Base-by-base conservation (phyloP, 2,329 filamentous ascomycete genomes). In the Cordyceps fumosorosea region DNA sequence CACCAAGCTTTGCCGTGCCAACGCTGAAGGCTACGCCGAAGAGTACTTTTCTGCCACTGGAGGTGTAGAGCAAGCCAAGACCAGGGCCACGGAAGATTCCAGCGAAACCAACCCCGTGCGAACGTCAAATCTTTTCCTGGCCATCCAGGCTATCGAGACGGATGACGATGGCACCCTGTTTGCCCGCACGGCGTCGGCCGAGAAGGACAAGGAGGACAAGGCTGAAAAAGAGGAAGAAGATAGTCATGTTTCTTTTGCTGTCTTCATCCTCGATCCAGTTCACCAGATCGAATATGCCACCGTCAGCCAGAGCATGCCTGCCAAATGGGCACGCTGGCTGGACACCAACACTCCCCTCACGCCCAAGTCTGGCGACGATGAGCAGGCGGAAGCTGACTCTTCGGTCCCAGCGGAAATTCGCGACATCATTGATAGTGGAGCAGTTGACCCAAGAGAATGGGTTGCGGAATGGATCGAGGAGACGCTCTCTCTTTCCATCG, bases 391-490 rank as follows among this genome's bases (percentile, higher is more conserved):
- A 3, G 71, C 75, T 3, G 72, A 76, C 3, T 71, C 75, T 45
- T 73, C 73, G 11, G 72, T 78, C n/a, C 93, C 95, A 0, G 89
- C 91, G 32, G 91, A 93, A 70, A 97, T 99, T 69, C 82, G 84
- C 24, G 90, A 93, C 67, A 96, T 98, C 65, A 85, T 99, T 47
- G 85, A 86, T 69, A 77, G 77, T 51, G 86, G 85, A 10, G 85
- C 84, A 53, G 91, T 98, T 2, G 95, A 99, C 71, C 95, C 95
- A 0, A 83, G 95, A 63, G 95, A 99, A 74, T 99, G 95, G 95
- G 90, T 96, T 44, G 89, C 93, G 3, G 95, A 98, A 75, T 99
- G 95, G 95, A 84, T 99, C 53, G 93, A 98, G 77, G 93, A 98
- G 77, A 79, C 87, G 0, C 81, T 99, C 37, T 86, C 81, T 47